Evolutionary conservation across 805 yeast species (phyloP), one percentile per base, ranked within the genome.

Genomic region (Kodamaea jinghongensis): DNA sequence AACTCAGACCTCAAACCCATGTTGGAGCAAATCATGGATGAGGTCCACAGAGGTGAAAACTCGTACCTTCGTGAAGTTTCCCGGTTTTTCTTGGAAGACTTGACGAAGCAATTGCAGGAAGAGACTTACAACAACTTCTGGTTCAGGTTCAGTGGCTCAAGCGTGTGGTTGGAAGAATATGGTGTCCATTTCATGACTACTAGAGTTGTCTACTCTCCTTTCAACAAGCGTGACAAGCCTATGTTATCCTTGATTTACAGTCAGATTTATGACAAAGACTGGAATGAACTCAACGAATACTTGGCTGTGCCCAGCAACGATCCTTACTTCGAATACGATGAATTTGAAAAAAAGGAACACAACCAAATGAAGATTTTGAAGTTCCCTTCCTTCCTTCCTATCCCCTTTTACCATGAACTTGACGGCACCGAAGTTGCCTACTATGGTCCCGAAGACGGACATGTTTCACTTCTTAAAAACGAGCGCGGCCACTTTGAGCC

Each of bases 361-460:
- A 28, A 4, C 13, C 30, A 27, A 6, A 27, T 27, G 13, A 2
- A 26, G 23, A 20, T 20, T 8, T 8, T 47, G 26, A 39, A 40
- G 20, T 63, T 52, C 37, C 70, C 70, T 1, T 20, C 31, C 10
- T 45, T 63, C 26, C 34, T 63, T n/a, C 57, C 63, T 9, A 50
- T 62, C 11, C 65, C 67, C 10, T 52, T 56, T 27, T 56, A 42
- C 37, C 61, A 59, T 36, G 56, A 58, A 39, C 42, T 48, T 30
- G 44, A 45, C 28, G 46, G 55, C 41, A 48, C 44, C 6, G 43
- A 47, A 8, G 45, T 44, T 22, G 46, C 43, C 13, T 60, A 47
- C 39, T 43, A 60, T 33, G 80, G 80, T 0, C 76, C 79, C 2
- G 78, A 75, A 52, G 78, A 75, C 48, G 76, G 79, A 2, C 57